A percentile compares a stretch with the other conserved stretches of the same genome.
These are phyloP conservation scores for Suillus bovinus DNA, from an alignment of 768 basidiomycete species.

Conservation along the genomic window DNA sequence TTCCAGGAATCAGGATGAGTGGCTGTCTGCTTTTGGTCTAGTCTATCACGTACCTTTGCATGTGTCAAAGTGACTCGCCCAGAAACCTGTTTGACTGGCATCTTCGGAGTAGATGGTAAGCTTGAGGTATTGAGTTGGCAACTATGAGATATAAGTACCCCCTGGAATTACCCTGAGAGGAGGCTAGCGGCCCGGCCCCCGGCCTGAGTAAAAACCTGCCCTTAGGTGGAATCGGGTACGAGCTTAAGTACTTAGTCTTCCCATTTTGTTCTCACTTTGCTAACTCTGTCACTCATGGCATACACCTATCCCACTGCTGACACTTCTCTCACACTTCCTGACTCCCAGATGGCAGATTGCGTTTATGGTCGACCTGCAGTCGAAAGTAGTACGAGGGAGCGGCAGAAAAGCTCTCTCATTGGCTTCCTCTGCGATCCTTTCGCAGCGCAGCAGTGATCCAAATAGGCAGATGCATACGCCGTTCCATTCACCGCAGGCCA, in stretches of 20 bases:
- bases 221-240: not conserved
- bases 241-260: not conserved
- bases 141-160: conserved; percentile 2
- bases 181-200: not conserved
- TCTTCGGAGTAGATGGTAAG: conserved; percentile 24
- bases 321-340: conserved; percentile 2
- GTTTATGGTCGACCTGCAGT: conserved; percentile 5
- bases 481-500: conserved; percentile 5
- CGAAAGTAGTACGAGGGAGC: conserved; percentile 14
- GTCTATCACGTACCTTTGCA: conserved; percentile 49
- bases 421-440: conserved; percentile 13
- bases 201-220: conserved; percentile 5
- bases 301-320: not conserved
- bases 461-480: conserved; percentile 12
- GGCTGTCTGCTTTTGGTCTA: conserved; percentile 2
- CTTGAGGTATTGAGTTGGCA: conserved; percentile 1
- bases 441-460: conserved; percentile 7
- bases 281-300: not conserved
- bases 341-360: not conserved
- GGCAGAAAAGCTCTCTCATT: conserved; percentile 4
- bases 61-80: conserved; percentile 55
- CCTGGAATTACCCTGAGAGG: not conserved
- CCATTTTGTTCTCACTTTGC: not conserved
- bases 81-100: conserved; percentile 55
- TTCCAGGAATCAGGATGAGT: not conserved